A percentile compares a stretch with the other conserved stretches of the same genome.
These are phyloP conservation scores for Tolypocladium nubicola DNA, from an alignment of 2,329 filamentous ascomycete genomes.

Conservation along the genomic window DNA sequence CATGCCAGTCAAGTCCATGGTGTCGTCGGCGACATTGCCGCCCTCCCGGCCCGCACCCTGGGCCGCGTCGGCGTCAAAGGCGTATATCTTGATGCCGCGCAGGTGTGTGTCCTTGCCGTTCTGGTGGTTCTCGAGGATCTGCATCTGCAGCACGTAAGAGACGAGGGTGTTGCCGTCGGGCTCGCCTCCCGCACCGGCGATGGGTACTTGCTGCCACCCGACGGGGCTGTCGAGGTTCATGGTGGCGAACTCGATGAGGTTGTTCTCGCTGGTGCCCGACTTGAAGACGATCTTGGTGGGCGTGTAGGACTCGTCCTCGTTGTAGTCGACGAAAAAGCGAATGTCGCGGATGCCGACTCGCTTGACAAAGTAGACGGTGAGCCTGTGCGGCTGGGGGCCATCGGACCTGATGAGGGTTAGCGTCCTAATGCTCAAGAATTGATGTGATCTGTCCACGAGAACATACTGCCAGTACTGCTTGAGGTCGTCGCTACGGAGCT, in stretches of 20 bases:
- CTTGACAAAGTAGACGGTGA: constrained; percentile 81
- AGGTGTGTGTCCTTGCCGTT: constrained; percentile 99
- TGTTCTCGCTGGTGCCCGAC: constrained; percentile 84
- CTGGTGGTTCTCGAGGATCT: constrained; percentile 92
- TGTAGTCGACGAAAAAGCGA: constrained; percentile 82
- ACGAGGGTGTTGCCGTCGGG: constrained; percentile 65
- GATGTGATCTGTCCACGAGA: background rate
- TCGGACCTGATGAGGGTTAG: constrained; percentile 47
- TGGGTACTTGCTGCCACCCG: constrained; percentile 83
- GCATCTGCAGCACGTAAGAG: constrained; percentile 82
- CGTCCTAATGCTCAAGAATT: background rate
- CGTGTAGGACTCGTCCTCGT: constrained; percentile 90
- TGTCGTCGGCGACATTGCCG: constrained; percentile 16
- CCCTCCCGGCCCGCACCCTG: constrained; percentile 27
- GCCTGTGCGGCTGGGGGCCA: constrained; percentile 70
- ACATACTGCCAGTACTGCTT: constrained; percentile 69
- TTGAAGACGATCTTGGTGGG: constrained; percentile 85
- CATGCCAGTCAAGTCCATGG: constrained; percentile 14
- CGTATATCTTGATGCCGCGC: constrained; percentile 79
- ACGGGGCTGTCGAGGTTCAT: constrained; percentile 69
- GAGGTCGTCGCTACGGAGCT: constrained; percentile 63
- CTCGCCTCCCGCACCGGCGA: constrained; percentile 42
- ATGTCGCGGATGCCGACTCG: constrained; percentile 69
- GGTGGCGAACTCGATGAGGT: constrained; percentile 76
- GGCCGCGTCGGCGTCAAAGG: constrained; percentile 39